Evolutionary conservation across 768 basidiomycete genomes (phyloP).

Genomic region (Russula olivacea): DNA sequence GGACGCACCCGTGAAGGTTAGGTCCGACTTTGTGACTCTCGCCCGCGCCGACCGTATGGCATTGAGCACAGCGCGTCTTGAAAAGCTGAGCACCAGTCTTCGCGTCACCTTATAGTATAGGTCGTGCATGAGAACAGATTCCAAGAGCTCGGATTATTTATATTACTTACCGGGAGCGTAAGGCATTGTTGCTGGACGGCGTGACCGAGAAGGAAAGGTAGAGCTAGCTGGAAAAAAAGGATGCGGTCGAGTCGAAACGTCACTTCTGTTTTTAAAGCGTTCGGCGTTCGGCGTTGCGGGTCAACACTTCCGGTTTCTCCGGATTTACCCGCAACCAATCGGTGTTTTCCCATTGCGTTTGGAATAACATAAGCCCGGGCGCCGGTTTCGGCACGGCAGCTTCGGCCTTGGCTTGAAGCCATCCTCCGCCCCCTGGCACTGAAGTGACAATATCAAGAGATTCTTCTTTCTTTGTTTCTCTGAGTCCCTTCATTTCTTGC

Average conservation of each 20-base stretch:
- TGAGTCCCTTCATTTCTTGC: too few relatives aligned
- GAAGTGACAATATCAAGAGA: too few relatives aligned
- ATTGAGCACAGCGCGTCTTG: slow-evolving; percentile 94
- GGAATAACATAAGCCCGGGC: neutral
- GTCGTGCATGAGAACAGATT: neutral
- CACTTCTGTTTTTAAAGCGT: neutral
- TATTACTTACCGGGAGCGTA: slow-evolving; percentile 38
- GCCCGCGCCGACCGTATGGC: slow-evolving; percentile 78
- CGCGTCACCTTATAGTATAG: slow-evolving; percentile 58
- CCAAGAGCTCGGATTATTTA: neutral
- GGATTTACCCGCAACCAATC: slow-evolving; percentile 17
- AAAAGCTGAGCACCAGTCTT: slow-evolving; percentile 89
- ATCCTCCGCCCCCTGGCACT: too few relatives aligned
- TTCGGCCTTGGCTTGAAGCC: too few relatives aligned
- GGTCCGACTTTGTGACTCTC: slow-evolving; percentile 89
- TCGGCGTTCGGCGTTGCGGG: neutral
- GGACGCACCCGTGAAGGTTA: slow-evolving; percentile 82
- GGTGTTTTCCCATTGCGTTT: neutral
- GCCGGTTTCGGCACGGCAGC: too few relatives aligned
- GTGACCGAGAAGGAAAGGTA: slow-evolving; percentile 1
- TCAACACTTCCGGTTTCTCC: neutral
- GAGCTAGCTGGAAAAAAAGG: neutral
- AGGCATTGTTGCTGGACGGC: slow-evolving; percentile 35
- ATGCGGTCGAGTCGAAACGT: neutral
- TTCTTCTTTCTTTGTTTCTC: too few relatives aligned